Base-by-base conservation (phyloP, 2,329 filamentous ascomycete species). In the Periconia sp. region DNA sequence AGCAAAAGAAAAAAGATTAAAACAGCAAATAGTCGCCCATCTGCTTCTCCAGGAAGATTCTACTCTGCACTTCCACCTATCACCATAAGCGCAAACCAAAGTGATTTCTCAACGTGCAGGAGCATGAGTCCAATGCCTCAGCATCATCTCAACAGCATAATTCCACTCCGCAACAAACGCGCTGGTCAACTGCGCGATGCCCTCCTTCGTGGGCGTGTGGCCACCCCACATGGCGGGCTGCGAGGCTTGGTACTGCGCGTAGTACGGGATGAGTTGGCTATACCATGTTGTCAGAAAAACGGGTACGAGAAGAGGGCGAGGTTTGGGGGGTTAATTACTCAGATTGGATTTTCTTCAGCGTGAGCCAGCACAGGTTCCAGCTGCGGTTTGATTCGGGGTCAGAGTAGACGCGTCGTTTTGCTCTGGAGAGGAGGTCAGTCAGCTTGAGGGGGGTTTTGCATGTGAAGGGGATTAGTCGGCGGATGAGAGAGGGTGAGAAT, bases 311-410 rank as follows among this genome's bases (percentile, higher is more conserved):
- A 11, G 33, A n/a, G 15, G 33, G 33, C 6, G 3, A 11, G 33
- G 33, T 5, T 3, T 5, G 33, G 33, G 33, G 33, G 33, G 9
- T 31, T 20, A 78, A 83, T 71, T 75, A 87, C 85, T 87, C 85
- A 52, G 84, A 82, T 19, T 80, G 77, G 47, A 90, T 85, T 70
- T 89, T 90, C 41, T 75, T 76, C 10, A 91, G 74, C 31, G 88
- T 85, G 44, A 91, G 75, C 88, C 88, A 91, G 41, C 86, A 88
- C 61, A 88, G 78, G 66, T 91, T 92, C 88, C 89, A 91, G 67
- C 87, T 90, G 20, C 85, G 81, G 61, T 85, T 85, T 58, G 85
- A 88, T 17, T 80, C 76, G 0, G 86, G 86, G 57, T 91, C 88
- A 27, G 75, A 77, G 50, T 81, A 78, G 2, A 91, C 88, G 19